Evolutionary conservation across 169 alveolate genomes (phyloP), one percentile per base, ranked within the genome.

Genomic region (Plasmodium vivax): DNA sequence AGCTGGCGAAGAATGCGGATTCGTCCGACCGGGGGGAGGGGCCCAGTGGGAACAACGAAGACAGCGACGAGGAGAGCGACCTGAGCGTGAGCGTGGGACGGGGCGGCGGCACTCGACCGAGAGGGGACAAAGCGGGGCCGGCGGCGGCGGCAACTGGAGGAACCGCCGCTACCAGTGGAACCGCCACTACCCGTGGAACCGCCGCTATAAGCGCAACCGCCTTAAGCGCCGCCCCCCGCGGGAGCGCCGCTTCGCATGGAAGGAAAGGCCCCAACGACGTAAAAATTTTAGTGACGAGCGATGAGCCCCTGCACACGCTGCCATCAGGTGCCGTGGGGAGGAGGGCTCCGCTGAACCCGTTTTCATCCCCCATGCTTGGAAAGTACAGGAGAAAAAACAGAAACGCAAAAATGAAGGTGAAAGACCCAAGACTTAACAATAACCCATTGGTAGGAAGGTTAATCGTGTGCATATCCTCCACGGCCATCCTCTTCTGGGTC

Each of bases 371-470:
- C 30, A 58, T 83, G 23, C 62, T 84, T 36, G 85, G 95, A 43
- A 85, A 85, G 68, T 85, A 85, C 62, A 74, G 93, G 43, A 85
- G 93, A 12, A 85, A 85, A 74, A 85, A 85, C 34, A 71, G 30
- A 38, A 84, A 91, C 54, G 88, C 88, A 16, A 83, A 85, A 32
- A 34, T 14, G 16, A 79, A 84, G 27, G 95, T 84, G 7, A 77
- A 82, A 43, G 97, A 96, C 38, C 96, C 97, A 30, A 75, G 85
- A 74, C 92, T 93, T 14, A 93, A 93, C 54, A 83, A 94, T 51
- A 96, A 96, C 83, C 97, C 97, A 8, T 82, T 96, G 34, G 41
- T 81, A 1, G 97, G 97, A 1, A 88, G 96, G 71, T 85, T 96
- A 71, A 36, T 92, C 6, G 95, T 96, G n/a, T 72, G 88, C 45